phyloP scores from a whole-genome alignment of 352 stramenopile species.

The Phytophthora boehmeriae region DNA sequence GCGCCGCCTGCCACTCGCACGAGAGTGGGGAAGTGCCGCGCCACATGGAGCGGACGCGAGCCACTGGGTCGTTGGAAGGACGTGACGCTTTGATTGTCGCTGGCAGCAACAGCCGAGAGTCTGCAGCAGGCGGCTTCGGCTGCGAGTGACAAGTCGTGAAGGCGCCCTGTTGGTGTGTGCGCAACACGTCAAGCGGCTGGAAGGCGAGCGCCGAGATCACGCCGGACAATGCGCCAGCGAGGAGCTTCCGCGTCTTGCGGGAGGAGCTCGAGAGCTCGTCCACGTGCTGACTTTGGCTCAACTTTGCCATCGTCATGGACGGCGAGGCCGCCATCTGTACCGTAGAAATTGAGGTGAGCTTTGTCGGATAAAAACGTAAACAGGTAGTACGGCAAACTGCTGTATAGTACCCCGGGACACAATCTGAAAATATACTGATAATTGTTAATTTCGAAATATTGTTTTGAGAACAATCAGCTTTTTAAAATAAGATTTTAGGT shows the following conservation, averaged over 20 bases:
- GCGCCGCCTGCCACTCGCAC: conserved; percentile 81
- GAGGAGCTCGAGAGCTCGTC: conserved; percentile 36
- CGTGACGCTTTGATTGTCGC: conserved; percentile 25
- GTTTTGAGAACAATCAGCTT: no score
- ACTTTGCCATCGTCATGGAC: conserved; percentile 31
- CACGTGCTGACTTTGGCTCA: conserved; percentile 28
- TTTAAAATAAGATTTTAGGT: no score
- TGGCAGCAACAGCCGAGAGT: conserved; percentile 19
- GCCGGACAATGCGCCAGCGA: conserved; percentile 70
- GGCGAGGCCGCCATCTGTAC: conserved; percentile 21
- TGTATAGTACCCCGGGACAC: background rate
- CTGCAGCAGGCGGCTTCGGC: conserved; percentile 2
- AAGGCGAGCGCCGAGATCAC: conserved; percentile 86
- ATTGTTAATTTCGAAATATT: no score
- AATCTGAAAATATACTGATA: no score
- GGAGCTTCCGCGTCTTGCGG: conserved; percentile 76
- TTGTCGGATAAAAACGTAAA: no score
- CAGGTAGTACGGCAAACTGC: background rate
- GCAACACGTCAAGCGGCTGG: conserved; percentile 86
- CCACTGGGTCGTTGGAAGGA: conserved; percentile 22
- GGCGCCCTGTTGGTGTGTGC: conserved; percentile 83
- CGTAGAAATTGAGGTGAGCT: background rate
- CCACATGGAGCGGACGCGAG: conserved; percentile 76
- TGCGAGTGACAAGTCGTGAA: conserved; percentile 51
- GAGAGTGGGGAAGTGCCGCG: conserved; percentile 83